Evolutionary conservation across 108 stramenopile species (phyloP).

Genomic region (Nitzschia putrida): DNA sequence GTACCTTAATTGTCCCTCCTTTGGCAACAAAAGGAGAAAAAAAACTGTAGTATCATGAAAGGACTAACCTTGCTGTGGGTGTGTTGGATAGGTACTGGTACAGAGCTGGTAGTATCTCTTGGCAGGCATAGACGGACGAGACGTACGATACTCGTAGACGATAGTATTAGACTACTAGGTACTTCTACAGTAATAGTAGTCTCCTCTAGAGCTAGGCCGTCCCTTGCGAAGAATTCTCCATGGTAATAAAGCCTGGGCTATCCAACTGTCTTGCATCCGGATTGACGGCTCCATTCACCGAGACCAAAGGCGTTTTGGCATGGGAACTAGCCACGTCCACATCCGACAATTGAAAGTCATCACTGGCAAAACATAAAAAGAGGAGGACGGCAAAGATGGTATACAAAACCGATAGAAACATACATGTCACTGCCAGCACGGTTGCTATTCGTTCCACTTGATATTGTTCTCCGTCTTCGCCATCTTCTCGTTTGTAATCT

Average conservation of each 20-base stretch:
- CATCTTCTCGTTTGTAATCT: constrained; percentile 41
- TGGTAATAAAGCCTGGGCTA: constrained; percentile 43
- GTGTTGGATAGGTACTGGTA: too few species aligned
- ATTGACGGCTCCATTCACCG: constrained; percentile 13
- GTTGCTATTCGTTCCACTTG: constrained; percentile 81
- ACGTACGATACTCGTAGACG: too few species aligned
- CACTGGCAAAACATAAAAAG: constrained; percentile 50
- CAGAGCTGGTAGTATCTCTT: too few species aligned
- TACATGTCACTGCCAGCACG: constrained; percentile 71
- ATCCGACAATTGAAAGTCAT: constrained; percentile 6
- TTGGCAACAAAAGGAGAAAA: too few species aligned
- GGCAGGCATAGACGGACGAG: too few species aligned
- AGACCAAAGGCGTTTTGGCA: constrained; percentile 28
- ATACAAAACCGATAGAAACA: constrained; percentile 75
- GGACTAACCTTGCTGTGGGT: too few species aligned
- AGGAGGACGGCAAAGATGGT: constrained; percentile 69
- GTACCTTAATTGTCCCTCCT: too few species aligned
- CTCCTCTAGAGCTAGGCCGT: too few species aligned
- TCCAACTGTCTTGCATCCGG: constrained; percentile 9
- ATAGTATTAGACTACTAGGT: too few species aligned
- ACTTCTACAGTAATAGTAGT: too few species aligned
- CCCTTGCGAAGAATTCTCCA: constrained; percentile 42
- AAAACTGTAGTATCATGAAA: too few species aligned
- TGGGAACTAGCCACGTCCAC: constrained; percentile 13
- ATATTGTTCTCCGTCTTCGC: constrained; percentile 50